Evolutionary conservation across 1,284 basidiomycete species (phyloP).

Genomic region (Malassezia equina): DNA sequence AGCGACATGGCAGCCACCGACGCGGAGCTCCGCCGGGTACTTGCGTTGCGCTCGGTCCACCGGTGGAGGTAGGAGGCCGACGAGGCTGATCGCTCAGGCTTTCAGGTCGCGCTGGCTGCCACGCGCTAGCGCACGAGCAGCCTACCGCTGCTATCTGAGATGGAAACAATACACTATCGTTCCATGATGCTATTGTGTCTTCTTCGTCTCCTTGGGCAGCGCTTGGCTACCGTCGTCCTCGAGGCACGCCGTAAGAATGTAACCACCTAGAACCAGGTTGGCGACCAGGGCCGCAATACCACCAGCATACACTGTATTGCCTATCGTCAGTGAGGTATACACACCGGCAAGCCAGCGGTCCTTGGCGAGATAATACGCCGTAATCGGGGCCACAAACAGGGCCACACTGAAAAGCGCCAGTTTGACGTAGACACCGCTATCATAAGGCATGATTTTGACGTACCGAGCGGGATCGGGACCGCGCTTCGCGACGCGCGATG

Average conservation of each 20-base stretch:
- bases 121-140: too few species aligned
- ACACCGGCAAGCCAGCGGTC: conserved; percentile 31
- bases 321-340: conserved; percentile 15
- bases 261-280: conserved; percentile 41
- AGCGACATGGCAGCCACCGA: too few species aligned
- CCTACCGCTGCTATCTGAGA: too few species aligned
- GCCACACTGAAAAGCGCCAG: conserved; percentile 37
- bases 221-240: conserved; percentile 27
- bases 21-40: too few species aligned
- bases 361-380: conserved; percentile 36
- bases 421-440: conserved; percentile 40
- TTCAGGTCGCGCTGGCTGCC: too few species aligned
- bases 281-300: conserved; percentile 43
- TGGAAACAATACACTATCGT: too few species aligned
- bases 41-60: too few species aligned
- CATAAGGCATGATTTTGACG: not conserved
- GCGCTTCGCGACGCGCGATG: conserved; percentile 13
- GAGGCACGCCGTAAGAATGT: conserved; percentile 40
- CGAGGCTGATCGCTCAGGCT: too few species aligned
- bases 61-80: too few species aligned
- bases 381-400: conserved; percentile 37
- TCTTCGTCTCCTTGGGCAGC: conserved; percentile 1
- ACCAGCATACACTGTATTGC: conserved; percentile 42
- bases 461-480: conserved; percentile 13
- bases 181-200: conserved; percentile 9